Evolutionary conservation across 805 yeast species (phyloP), one percentile per base, ranked within the genome.

Genomic region (Wickerhamomyces ciferrii): DNA sequence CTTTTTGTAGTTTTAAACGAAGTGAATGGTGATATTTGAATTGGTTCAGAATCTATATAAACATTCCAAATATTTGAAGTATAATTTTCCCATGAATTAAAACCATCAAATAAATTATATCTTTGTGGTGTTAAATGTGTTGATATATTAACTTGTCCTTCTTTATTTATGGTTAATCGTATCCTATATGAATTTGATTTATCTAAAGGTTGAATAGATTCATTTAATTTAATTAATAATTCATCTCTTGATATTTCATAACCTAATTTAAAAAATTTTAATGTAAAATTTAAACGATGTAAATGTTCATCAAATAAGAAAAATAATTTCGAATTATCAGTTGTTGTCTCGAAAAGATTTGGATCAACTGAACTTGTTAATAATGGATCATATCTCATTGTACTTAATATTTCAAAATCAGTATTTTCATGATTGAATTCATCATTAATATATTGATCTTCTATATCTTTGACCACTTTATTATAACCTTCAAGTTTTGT

Each of bases 1-100:
- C 99, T 71, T 21, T 71, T 65, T 0, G 97, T 87, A 0, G 98
- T 92, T 62, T 92, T 92, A 67, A 90, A 85, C 5, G 95, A 83
- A 0, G 96, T 88, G 64, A 86, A 87, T 2, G 87, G 87, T 2
- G 95, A 79, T 2, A 79, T 74, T 39, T 74, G 52, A 1, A 77
- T 71, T 1, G 80, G 70, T 27, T 71, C 63, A 0, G 68, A 58
- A 59, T 86, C 92, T 4, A 90, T 56, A 55, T 78, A 81, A 0
- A 89, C 80, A 19, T 72, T 77, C 82, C 86, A 90, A 0, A 63
- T 47, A 1, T 59, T 52, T 1, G 65, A 56, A 0, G 47, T 45
- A 52, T 48, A 58, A 55, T 61, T 45, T 53, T 67, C 43, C 39
- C 44, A 31, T 51, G 58, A 17, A 57, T 51, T 24, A 52, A 63